Evolutionary conservation across 352 stramenopile genomes (phyloP).

Genomic region (Phytophthora sp.): DNA sequence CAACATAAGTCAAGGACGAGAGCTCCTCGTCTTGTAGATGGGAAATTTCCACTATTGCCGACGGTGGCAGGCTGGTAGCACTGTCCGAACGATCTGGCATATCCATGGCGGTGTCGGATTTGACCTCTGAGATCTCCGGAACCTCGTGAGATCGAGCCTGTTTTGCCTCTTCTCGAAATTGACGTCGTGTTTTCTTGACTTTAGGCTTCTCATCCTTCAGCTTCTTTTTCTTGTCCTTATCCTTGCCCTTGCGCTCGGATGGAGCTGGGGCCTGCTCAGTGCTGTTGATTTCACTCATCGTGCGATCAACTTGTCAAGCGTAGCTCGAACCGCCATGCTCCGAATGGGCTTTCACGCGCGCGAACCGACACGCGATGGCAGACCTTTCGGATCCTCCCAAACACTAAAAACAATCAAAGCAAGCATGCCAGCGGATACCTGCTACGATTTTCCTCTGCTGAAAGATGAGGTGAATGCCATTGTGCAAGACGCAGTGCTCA

Average conservation of each 20-base stretch:
- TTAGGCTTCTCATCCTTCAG: slow-evolving; percentile 11
- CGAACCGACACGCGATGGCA: slow-evolving; percentile 25
- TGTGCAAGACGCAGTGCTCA: slow-evolving; percentile 76
- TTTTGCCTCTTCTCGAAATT: slow-evolving; percentile 20
- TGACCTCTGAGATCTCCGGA: not conserved
- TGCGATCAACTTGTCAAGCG: slow-evolving; percentile 1
- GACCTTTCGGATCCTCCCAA: not conserved
- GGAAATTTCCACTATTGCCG: slow-evolving; percentile 36
- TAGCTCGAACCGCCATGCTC: no score
- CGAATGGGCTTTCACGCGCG: not conserved
- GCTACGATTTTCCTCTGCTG: slow-evolving; percentile 78
- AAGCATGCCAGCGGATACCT: slow-evolving; percentile 44
- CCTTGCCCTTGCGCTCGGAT: slow-evolving; percentile 3
- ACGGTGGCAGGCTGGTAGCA: slow-evolving; percentile 12
- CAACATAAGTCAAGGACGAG: not conserved
- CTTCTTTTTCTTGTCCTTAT: slow-evolving; percentile 18
- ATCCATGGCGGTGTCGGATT: not conserved
- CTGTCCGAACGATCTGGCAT: slow-evolving; percentile 14
- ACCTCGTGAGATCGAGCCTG: slow-evolving; percentile 4
- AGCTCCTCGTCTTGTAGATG: slow-evolving; percentile 21
- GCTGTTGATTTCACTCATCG: slow-evolving; percentile 13
- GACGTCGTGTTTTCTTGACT: slow-evolving; percentile 20
- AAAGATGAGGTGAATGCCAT: slow-evolving; percentile 78
- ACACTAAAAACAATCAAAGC: no score
- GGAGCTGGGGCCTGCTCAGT: not conserved